A percentile compares a stretch with the other conserved stretches of the same genome.
These are phyloP conservation scores for Pseudozyma sp. DNA, from an alignment of 1,284 basidiomycete species.

Conservation along the genomic window DNA sequence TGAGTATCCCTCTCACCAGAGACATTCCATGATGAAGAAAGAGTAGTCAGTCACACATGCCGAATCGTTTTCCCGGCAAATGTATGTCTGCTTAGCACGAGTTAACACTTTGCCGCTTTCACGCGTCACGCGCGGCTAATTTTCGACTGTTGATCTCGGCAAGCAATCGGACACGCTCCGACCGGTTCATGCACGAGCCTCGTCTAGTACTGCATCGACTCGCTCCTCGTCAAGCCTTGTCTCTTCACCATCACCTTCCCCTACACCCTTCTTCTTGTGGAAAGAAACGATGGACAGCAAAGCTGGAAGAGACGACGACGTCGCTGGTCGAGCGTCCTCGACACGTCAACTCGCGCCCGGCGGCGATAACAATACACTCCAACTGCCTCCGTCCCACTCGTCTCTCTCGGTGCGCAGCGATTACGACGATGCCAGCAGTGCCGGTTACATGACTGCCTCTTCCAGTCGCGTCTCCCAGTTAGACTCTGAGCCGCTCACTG, in stretches of 20 bases:
- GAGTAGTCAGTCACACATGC: no score
- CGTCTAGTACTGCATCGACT: background rate
- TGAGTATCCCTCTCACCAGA: no score
- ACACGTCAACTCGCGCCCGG: background rate
- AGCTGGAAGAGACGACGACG: background rate
- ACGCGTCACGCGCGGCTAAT: slow-evolving; percentile 4
- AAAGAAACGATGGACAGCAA: slow-evolving; percentile 1
- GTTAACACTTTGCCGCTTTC: background rate
- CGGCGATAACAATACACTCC: slow-evolving; percentile 6
- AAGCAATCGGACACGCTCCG: slow-evolving; percentile 4
- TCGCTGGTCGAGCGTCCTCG: slow-evolving; percentile 5
- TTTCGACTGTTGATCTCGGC: slow-evolving; percentile 3
- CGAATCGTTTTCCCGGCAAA: background rate
- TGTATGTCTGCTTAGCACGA: background rate
- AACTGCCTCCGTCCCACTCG: slow-evolving; percentile 22
- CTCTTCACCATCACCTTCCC: slow-evolving; percentile 7
- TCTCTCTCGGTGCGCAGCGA: slow-evolving; percentile 34
- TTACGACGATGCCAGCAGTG: slow-evolving; percentile 11
- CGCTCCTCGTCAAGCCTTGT: background rate
- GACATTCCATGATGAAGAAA: no score
- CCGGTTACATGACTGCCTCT: slow-evolving; percentile 34
- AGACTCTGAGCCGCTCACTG: slow-evolving; percentile 18
- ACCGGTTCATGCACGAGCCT: slow-evolving; percentile 4
- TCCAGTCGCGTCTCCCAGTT: slow-evolving; percentile 29
- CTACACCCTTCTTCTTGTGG: background rate